phyloP scores from a whole-genome alignment of 371 early-diverging fungal species.

The Haplosporangium sp. region DNA sequence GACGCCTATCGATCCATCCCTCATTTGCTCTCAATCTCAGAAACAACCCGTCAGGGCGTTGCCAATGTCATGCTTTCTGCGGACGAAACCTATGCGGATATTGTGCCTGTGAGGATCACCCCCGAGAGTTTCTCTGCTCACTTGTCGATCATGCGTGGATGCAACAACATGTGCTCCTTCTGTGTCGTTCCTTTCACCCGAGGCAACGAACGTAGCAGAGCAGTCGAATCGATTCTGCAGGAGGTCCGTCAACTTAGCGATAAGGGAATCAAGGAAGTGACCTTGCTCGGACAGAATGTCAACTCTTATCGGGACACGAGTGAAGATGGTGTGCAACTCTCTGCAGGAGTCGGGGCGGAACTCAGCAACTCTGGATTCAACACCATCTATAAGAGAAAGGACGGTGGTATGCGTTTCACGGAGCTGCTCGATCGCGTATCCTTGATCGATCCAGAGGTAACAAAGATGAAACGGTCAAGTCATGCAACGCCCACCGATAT shows the following conservation, averaged over 20 bases:
- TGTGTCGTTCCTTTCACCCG: constrained; percentile 85
- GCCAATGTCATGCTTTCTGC: constrained; percentile 88
- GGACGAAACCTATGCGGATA: constrained; percentile 87
- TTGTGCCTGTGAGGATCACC: constrained; percentile 79
- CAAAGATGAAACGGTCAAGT: too few species aligned
- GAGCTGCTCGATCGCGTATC: constrained; percentile 80
- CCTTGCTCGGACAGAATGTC: constrained; percentile 85
- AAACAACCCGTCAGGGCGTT: constrained; percentile 73
- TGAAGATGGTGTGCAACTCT: constrained; percentile 60
- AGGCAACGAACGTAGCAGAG: constrained; percentile 78
- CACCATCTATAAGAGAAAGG: constrained; percentile 82
- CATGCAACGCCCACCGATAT: too few species aligned
- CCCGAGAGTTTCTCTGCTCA: constrained; percentile 70
- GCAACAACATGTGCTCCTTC: constrained; percentile 88
- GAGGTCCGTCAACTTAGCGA: constrained; percentile 74
- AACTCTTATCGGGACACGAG: constrained; percentile 83
- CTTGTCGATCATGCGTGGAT: constrained; percentile 84
- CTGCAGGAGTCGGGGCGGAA: constrained; percentile 51
- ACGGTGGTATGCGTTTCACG: constrained; percentile 81
- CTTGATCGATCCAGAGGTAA: constrained; percentile 73
- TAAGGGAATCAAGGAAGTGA: constrained; percentile 82
- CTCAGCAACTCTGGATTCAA: constrained; percentile 76
- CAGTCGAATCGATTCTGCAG: constrained; percentile 76
- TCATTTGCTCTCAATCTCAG: constrained; percentile 73
- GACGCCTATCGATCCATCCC: constrained; percentile 85